A percentile compares a stretch with the other conserved stretches of the same genome.
phyloP scores from a whole-genome alignment of 805 yeast species.

The Teunomyces tritomae region DNA sequence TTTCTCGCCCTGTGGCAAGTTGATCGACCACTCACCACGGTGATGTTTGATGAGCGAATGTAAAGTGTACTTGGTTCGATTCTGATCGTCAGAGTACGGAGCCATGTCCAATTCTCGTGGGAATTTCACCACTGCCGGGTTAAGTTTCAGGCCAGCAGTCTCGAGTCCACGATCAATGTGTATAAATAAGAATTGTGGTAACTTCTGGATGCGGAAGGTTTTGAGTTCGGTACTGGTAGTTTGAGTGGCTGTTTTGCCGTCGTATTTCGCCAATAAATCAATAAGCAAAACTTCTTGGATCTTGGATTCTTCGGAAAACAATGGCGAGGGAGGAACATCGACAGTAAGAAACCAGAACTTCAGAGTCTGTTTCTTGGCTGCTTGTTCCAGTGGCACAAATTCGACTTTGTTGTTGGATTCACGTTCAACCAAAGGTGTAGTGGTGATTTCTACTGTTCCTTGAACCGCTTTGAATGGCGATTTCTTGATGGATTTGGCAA shows the following conservation, averaged over 20 bases:
- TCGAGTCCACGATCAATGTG: constrained; percentile 50
- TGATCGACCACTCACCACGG: constrained; percentile 42
- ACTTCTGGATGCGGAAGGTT: constrained; percentile 35
- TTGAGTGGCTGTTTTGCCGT: constrained; percentile 24
- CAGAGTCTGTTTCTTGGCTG: constrained; percentile 2
- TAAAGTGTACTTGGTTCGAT: constrained; percentile 32
- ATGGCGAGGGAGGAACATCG: constrained; percentile 57
- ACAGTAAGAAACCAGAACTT: constrained; percentile 55
- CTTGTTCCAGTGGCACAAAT: constrained; percentile 14
- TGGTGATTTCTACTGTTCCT: constrained; percentile 45
- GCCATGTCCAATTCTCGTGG: constrained; percentile 42
- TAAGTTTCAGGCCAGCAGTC: constrained; percentile 9
- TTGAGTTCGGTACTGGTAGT: constrained; percentile 33
- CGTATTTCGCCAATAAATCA: constrained; percentile 43
- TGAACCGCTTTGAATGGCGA: constrained; percentile 39
- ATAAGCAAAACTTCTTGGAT: constrained; percentile 53
- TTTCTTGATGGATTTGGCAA: constrained; percentile 41
- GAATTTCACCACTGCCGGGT: constrained; percentile 61
- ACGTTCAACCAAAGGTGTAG: constrained; percentile 12
- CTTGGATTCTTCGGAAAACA: constrained; percentile 39
- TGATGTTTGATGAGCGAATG: constrained; percentile 18
- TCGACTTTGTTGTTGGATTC: constrained; percentile 19
- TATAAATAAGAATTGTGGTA: constrained; percentile 56
- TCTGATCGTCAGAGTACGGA: constrained; percentile 20
- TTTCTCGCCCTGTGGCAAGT: constrained; percentile 28